phyloP scores from a whole-genome alignment of 73 alveolate genomes.

The Breviolum minutum region DNA sequence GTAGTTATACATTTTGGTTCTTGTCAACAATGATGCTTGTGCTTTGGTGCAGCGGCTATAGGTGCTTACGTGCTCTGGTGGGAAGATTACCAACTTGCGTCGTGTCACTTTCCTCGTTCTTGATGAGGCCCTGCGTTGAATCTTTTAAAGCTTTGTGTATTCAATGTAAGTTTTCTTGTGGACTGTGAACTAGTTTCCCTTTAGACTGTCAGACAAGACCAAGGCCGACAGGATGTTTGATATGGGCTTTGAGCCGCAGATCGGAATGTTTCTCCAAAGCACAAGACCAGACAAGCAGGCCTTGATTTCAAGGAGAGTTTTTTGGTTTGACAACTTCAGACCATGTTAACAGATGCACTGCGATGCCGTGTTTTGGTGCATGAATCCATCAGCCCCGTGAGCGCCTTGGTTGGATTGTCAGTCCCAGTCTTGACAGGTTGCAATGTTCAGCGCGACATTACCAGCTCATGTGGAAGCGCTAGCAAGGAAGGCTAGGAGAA shows the following conservation, averaged over 20 bases:
- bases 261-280: constrained; percentile 96
- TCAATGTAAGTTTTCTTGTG: background rate
- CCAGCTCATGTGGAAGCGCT: constrained; percentile 97
- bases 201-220: background rate
- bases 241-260: constrained; percentile 97
- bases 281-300: constrained; percentile 97
- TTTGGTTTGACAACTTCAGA: background rate
- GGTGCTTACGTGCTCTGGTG: constrained; percentile 98
- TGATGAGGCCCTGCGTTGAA: constrained; percentile 95
- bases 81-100: constrained; percentile 98
- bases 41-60: background rate
- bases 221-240: constrained; percentile 98
- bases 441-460: constrained; percentile 97
- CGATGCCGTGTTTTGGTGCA: background rate
- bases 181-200: background rate
- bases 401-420: background rate
- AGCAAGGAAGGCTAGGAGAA: constrained; percentile 95
- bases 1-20: too few species aligned
- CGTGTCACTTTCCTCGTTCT: constrained; percentile 98
- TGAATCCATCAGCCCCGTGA: background rate
- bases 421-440: constrained; percentile 31
- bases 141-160: background rate
- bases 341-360: too few species aligned
- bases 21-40: background rate
- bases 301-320: background rate